Base-by-base conservation (phyloP, 2,329 filamentous ascomycete genomes). In the Fusarium nanum region DNA sequence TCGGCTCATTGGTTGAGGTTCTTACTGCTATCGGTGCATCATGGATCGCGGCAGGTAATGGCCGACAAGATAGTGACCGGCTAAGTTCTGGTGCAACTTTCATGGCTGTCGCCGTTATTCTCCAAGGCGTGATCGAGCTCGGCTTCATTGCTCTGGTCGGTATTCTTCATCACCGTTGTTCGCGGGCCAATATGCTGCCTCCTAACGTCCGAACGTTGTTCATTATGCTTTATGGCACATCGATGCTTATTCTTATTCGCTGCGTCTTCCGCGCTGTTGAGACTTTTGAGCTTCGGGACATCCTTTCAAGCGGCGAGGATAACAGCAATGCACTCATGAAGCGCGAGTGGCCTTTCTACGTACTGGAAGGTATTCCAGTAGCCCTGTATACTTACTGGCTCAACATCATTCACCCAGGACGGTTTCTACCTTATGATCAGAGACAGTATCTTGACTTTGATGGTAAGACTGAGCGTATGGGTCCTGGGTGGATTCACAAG, bases 21-120 rank as follows among this genome's bases (percentile, higher is more conserved):
- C 44, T 75, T 10, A 75, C 73, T 16, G 73, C 60, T 14, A 67
- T 74, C 11, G 73, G 73, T 27, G 70, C 71, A 37, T 68, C 71
- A 3, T 75, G 73, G 73, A 73, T 75, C 20, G 73, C 73, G 16
- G 69, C 71, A 11, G 73, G 64, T 0, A 70, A 71, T 20, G 73
- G 73, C 3, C 59, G 48, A 20, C 79, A 86, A 37, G 88, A 90
- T 68, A 83, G 83, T 56, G 87, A 87, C 1, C 76, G 83, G 7
- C 89, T 90, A 62, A 78, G 81, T 3, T 79, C 81, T 0, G 88
- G 88, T 0, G 89, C 90, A 63, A 81, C 84, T 0, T 75, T 89
- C 2, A 81, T 91, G 49, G 83, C 75, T 0, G 82, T 84, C 23
- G 84, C 86, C 27, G 83, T 90, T 13, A 73, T 80, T 1, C 64